A percentile compares a stretch with the other conserved stretches of the same genome.
These are phyloP conservation scores for Trifolium dubium DNA, from an alignment of 306 rosid species.

Conservation along the genomic window DNA sequence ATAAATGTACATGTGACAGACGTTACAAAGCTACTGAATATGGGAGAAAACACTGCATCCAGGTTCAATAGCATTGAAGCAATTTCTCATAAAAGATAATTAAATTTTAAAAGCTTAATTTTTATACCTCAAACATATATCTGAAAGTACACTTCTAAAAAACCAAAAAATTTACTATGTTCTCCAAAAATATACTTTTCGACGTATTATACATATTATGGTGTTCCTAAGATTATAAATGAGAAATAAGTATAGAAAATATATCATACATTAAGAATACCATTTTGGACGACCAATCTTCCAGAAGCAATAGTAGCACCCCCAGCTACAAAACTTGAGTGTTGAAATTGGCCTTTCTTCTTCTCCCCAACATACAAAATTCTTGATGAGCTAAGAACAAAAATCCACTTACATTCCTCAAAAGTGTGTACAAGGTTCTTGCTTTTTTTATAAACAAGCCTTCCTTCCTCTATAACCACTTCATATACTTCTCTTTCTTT, in stretches of 20 bases:
- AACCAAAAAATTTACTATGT: too few relatives aligned
- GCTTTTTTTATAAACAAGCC: slow-evolving; percentile 60
- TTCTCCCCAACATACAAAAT: slow-evolving; percentile 73
- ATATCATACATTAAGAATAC: slow-evolving; percentile 66
- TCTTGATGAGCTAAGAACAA: slow-evolving; percentile 78
- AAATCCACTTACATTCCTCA: slow-evolving; percentile 84
- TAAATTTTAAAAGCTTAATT: too few relatives aligned
- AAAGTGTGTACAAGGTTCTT: slow-evolving; percentile 53
- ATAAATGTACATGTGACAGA: too few relatives aligned
- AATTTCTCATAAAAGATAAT: not conserved
- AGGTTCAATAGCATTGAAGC: not conserved
- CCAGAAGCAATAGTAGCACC: slow-evolving; percentile 87
- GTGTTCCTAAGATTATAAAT: not conserved
- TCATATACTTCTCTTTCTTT: slow-evolving; percentile 78
- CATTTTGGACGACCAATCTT: slow-evolving; percentile 67
- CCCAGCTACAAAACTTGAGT: slow-evolving; percentile 87
- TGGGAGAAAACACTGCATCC: not conserved
- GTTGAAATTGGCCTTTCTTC: slow-evolving; percentile 79
- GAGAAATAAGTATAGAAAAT: not conserved
- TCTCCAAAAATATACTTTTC: too few relatives aligned
- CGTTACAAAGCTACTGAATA: not conserved
- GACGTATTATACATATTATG: not conserved
- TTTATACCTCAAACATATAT: too few relatives aligned
- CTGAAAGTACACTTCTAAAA: too few relatives aligned
- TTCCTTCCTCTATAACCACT: slow-evolving; percentile 62